Evolutionary conservation across 2,329 filamentous ascomycete genomes (phyloP), one percentile per base, ranked within the genome.

Genomic region (Sordariomycetes sp.): DNA sequence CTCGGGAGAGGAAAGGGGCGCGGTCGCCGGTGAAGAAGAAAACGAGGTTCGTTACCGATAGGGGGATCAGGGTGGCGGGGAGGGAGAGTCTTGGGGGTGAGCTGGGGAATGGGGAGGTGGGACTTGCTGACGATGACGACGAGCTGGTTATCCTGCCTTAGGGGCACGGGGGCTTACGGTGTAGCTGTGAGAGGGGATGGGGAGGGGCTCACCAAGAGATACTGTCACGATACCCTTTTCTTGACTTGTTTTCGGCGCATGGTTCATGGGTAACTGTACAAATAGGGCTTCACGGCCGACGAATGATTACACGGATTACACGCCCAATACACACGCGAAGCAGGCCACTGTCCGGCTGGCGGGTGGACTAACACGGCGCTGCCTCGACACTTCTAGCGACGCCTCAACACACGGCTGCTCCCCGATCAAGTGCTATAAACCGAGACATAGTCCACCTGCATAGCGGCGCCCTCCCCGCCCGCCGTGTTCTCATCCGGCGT

Each of bases 41-140:
- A 77, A 91, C 88, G 56, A 78, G 88, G n/a, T 91, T 92, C 66
- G 80, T 91, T 48, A 90, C 88, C 28, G 83, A 85, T 50, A 89
- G 86, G 68, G 88, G 88, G 0, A 91, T 92, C 61, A 81, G 84
- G 58, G 87, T 90, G 70, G 88, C 88, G 3, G 88, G 88, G 1
- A 77, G 87, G 60, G 88, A 91, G 66, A 90, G 87, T 66, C 68
- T 91, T 2, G 84, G 85, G 11, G 74, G 70, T n/a, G 79, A 81
- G 56, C 69, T 74, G 60, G 58, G 61, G 43, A 66, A 66, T 54
- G 64, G 70, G 58, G 69, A 67, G 65, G 66, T 73, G 37, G 63
- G 64, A 57, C 64, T 75, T n/a, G 40, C 52, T 14, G 56, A 67
- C 61, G 69, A 75, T 60, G 76, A 80, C 55, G 81, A 80, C 55